Evolutionary conservation across 768 basidiomycete genomes (phyloP).

Genomic region (Scleroderma citrinum): DNA sequence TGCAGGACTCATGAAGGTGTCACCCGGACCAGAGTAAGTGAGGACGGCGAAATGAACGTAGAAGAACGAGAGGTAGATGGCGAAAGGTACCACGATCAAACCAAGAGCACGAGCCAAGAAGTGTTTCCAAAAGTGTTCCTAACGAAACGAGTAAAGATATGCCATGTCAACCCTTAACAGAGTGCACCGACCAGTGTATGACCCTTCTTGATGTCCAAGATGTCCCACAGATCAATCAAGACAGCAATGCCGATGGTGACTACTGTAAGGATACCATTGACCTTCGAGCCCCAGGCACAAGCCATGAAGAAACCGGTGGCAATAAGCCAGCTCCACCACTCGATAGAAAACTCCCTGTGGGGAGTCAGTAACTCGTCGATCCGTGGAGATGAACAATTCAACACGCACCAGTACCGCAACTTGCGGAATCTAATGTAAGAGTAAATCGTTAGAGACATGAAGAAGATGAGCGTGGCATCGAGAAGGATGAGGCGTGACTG

Average conservation of each 20-base stretch:
- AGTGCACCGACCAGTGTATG: constrained; percentile 60
- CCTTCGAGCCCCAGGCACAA: constrained; percentile 95
- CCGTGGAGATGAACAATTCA: background rate
- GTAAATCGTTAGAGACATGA: constrained; percentile 91
- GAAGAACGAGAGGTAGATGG: constrained; percentile 93
- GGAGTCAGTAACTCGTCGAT: constrained; percentile 4
- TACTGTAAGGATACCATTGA: constrained; percentile 93
- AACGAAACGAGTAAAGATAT: background rate
- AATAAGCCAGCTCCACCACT: constrained; percentile 95
- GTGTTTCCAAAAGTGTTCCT: constrained; percentile 89
- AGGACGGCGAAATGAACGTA: constrained; percentile 91
- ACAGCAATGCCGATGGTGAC: constrained; percentile 86
- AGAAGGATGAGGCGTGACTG: constrained; percentile 96
- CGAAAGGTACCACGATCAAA: constrained; percentile 81
- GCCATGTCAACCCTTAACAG: background rate
- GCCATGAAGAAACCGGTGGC: constrained; percentile 92
- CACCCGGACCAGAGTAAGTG: constrained; percentile 85
- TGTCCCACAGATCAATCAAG: constrained; percentile 88
- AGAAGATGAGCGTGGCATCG: constrained; percentile 91
- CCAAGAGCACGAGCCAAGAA: constrained; percentile 81
- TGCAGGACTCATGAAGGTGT: constrained; percentile 94
- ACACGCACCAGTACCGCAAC: constrained; percentile 73
- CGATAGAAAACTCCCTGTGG: constrained; percentile 72
- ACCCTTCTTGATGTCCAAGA: constrained; percentile 79
- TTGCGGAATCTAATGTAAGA: constrained; percentile 93